A percentile compares a stretch with the other conserved stretches of the same genome.
Evolutionary conservation across 2,329 filamentous ascomycete species (phyloP).

Genomic region (Zymoseptoria passerinii): DNA sequence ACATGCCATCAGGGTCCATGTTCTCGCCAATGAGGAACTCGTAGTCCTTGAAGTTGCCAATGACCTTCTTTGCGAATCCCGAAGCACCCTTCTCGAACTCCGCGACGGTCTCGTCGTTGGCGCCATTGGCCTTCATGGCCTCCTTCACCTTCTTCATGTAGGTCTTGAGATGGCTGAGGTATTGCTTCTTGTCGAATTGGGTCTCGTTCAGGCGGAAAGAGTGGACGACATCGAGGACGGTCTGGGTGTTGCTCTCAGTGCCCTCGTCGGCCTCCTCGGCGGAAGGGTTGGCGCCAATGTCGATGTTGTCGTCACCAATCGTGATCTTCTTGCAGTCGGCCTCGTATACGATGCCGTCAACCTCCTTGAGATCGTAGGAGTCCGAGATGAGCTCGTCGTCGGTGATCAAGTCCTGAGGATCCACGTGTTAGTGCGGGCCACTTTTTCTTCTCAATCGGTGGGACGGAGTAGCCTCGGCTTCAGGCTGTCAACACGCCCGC

Average conservation of each 20-base stretch:
- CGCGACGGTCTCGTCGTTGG: constrained; percentile 58
- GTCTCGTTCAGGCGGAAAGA: constrained; percentile 82
- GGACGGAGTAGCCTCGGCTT: not conserved
- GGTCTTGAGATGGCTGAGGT: constrained; percentile 75
- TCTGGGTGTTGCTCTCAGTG: constrained; percentile 59
- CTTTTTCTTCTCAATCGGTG: not conserved
- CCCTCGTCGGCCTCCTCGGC: constrained; percentile 75
- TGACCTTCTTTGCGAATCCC: constrained; percentile 71
- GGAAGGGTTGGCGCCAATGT: constrained; percentile 93
- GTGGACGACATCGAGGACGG: constrained; percentile 88
- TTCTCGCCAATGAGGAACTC: constrained; percentile 89
- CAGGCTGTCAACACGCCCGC: not conserved
- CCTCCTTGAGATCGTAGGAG: constrained; percentile 73
- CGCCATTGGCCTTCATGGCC: constrained; percentile 54
- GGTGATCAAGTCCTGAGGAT: constrained; percentile 69
- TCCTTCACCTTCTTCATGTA: constrained; percentile 90
- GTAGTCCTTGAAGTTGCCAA: constrained; percentile 86
- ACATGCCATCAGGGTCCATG: constrained; percentile 93
- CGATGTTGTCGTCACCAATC: constrained; percentile 59
- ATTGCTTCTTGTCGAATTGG: constrained; percentile 78
- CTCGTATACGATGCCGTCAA: constrained; percentile 78
- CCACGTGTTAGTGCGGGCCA: not conserved
- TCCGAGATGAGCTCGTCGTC: constrained; percentile 96
- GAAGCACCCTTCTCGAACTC: constrained; percentile 71
- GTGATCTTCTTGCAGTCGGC: constrained; percentile 86